Evolutionary conservation across 2,329 filamentous ascomycete species (phyloP).

Genomic region (Trichoderma cornu-damae): DNA sequence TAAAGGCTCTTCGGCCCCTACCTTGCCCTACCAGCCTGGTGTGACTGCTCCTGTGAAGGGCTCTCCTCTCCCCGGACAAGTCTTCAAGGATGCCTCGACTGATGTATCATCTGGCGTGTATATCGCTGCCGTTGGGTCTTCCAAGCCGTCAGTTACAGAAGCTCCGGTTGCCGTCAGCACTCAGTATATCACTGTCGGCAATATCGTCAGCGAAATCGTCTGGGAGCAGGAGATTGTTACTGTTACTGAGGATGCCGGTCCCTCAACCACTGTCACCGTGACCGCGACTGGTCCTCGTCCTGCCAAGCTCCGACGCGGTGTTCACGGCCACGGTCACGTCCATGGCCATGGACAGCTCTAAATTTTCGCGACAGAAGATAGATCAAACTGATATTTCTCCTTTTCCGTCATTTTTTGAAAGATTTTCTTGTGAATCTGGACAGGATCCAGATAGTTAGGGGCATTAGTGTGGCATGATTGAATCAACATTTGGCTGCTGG

Average conservation of each 20-base stretch:
- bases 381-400: constrained; percentile 3
- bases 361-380: constrained; percentile 16
- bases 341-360: constrained; percentile 24
- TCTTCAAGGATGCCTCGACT: constrained; percentile 36
- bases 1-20: constrained; percentile 30
- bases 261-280: constrained; percentile 39
- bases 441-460: constrained; percentile 32
- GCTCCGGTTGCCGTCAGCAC: constrained; percentile 39
- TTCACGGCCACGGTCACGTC: constrained; percentile 37
- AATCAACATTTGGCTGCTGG: constrained; percentile 33
- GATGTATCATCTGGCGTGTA: constrained; percentile 7
- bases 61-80: constrained; percentile 38
- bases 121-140: neutral
- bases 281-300: constrained; percentile 26
- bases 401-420: constrained; percentile 18
- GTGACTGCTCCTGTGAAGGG: constrained; percentile 30
- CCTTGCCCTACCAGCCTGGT: constrained; percentile 36
- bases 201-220: constrained; percentile 50
- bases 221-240: constrained; percentile 53
- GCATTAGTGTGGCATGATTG: constrained; percentile 31
- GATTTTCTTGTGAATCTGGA: constrained; percentile 30
- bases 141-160: constrained; percentile 8
- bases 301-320: constrained; percentile 30
- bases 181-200: constrained; percentile 47
- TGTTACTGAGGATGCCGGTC: constrained; percentile 42